These are phyloP conservation scores for Emergomyces pasteurianus DNA, from an alignment of 2,329 filamentous ascomycete genomes.

Conservation along the genomic window DNA sequence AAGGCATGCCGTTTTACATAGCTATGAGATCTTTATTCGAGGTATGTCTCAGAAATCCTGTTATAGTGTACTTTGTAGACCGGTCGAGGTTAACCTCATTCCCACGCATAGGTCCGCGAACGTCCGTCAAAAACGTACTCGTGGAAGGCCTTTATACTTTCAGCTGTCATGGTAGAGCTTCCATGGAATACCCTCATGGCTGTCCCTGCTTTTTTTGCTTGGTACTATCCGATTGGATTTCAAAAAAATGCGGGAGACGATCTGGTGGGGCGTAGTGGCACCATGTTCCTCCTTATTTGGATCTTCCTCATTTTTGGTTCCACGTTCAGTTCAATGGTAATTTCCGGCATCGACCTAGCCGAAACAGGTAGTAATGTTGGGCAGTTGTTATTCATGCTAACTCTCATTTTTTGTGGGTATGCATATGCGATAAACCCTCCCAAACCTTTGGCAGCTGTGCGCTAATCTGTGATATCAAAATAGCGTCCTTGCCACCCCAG, in stretches of 20 bases:
- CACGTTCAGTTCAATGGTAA: conserved; percentile 62
- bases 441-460: background rate
- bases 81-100: background rate
- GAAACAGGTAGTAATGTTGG: conserved; percentile 55
- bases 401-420: conserved; percentile 44
- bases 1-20: conserved; percentile 49
- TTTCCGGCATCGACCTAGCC: conserved; percentile 56
- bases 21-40: conserved; percentile 49
- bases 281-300: conserved; percentile 54
- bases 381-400: conserved; percentile 48
- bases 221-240: conserved; percentile 53
- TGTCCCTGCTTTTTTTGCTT: conserved; percentile 51
- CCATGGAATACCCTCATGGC: conserved; percentile 53
- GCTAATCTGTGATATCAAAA: background rate
- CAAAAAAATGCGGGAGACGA: conserved; percentile 31
- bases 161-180: conserved; percentile 60
- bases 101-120: conserved; percentile 36
- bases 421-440: background rate
- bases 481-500: conserved; percentile 39
- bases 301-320: conserved; percentile 60
- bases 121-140: conserved; percentile 59
- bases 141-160: conserved; percentile 57
- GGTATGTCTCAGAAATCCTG: conserved; percentile 3
- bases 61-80: background rate
- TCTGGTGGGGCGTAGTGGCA: conserved; percentile 43